Conservation (phyloP, 495 filamentous ascomycete genomes). For the Cercophora sp. region DNA sequence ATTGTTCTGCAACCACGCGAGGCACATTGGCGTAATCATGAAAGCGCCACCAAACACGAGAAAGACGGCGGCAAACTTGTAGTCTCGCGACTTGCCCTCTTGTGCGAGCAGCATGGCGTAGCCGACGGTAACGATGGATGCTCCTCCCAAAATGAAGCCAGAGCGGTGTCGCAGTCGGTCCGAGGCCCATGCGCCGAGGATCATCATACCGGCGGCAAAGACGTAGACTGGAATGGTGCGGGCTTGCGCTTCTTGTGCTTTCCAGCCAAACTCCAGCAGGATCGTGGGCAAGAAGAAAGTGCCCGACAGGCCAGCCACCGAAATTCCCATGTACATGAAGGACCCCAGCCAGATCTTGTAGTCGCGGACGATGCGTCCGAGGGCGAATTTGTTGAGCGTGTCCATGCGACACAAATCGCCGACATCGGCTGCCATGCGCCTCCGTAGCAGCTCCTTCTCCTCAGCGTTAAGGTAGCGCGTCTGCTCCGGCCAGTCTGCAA, state of each 20-base stretch:
- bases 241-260: conserved; percentile 49
- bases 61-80: conserved; percentile 62
- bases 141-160: conserved; percentile 55
- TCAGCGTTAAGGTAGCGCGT: conserved; percentile 49
- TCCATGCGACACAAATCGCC: conserved; percentile 57
- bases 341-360: conserved; percentile 51
- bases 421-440: conserved; percentile 56
- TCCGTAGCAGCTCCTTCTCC: conserved; percentile 47
- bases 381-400: conserved; percentile 63
- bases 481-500: conserved; percentile 56
- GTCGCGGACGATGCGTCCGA: conserved; percentile 55
- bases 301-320: conserved; percentile 54
- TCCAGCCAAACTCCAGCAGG: conserved; percentile 59
- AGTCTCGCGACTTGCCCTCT: conserved; percentile 62
- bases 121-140: conserved; percentile 39
- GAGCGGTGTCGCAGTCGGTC: conserved; percentile 53
- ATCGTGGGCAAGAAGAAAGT: conserved; percentile 68
- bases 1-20: conserved; percentile 52
- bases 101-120: conserved; percentile 40
- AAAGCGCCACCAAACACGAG: conserved; percentile 64
- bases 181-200: conserved; percentile 55
- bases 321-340: conserved; percentile 49
- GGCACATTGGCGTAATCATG: conserved; percentile 58
- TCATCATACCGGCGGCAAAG: conserved; percentile 57
- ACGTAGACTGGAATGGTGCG: conserved; percentile 66